phyloP scores from a whole-genome alignment of 2,329 filamentous ascomycete genomes.

The Septoria linicola region DNA sequence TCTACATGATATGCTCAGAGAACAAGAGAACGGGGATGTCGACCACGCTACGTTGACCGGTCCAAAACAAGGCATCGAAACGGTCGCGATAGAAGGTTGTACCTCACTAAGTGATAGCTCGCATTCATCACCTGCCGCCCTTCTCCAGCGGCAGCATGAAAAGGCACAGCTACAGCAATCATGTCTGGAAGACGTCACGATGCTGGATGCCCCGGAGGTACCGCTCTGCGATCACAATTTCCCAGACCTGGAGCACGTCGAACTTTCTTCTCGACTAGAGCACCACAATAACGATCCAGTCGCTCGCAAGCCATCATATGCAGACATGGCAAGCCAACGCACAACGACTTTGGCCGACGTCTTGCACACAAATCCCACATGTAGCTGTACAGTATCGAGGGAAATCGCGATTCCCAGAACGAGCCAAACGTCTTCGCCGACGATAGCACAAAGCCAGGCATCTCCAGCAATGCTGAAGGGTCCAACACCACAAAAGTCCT shows the following conservation, averaged over 20 bases:
- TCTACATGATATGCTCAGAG: background rate
- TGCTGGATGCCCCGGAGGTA: background rate
- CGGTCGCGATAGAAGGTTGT: background rate
- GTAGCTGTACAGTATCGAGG: background rate
- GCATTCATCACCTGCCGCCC: background rate
- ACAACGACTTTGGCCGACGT: background rate
- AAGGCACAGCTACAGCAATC: constrained; percentile 5
- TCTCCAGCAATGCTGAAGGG: background rate
- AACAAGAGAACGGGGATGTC: background rate
- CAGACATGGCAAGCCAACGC: constrained; percentile 11
- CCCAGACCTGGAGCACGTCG: constrained; percentile 8
- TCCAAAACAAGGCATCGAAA: background rate
- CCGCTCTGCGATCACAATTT: constrained; percentile 25
- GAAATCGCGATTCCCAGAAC: background rate
- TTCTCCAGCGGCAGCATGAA: constrained; percentile 6
- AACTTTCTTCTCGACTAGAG: background rate
- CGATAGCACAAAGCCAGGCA: background rate
- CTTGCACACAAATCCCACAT: background rate
- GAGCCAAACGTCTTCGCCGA: too few relatives aligned
- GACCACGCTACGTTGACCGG: too few relatives aligned
- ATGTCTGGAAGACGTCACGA: background rate
- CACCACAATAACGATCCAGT: background rate
- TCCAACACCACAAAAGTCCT: background rate
- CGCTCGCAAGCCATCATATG: constrained; percentile 20
- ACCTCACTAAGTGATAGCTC: background rate